phyloP scores from a whole-genome alignment of 2,329 filamentous ascomycete genomes.

The Verticillium klebahnii region DNA sequence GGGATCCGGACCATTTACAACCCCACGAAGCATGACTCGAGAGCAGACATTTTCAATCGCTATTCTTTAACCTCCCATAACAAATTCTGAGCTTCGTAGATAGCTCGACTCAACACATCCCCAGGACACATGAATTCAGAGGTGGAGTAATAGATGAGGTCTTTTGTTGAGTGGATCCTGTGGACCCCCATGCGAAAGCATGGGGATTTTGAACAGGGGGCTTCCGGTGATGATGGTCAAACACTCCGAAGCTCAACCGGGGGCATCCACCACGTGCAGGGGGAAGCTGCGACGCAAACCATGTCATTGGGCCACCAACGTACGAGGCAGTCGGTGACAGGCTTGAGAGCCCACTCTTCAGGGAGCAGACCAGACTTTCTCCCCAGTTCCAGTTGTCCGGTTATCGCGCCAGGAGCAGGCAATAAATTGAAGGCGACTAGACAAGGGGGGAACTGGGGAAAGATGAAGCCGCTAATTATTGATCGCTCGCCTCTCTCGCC shows the following conservation, averaged over 20 bases:
- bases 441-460: background rate
- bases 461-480: background rate
- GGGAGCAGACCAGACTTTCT: background rate
- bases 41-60: background rate
- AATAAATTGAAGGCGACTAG: background rate
- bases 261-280: background rate
- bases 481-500: too few species aligned
- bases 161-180: background rate
- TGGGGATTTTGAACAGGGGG: background rate
- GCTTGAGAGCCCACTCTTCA: background rate
- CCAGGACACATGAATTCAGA: background rate
- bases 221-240: background rate
- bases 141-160: background rate
- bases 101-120: too few species aligned
- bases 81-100: too few species aligned
- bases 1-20: too few species aligned
- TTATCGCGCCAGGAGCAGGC: background rate
- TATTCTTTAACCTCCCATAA: too few species aligned
- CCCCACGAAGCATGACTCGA: too few species aligned
- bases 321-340: background rate
- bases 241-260: background rate
- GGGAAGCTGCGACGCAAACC: background rate
- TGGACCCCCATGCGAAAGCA: background rate
- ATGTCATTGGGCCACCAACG: background rate
- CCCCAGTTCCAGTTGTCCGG: background rate